Base-by-base conservation (phyloP, 805 yeast species). In the Spathaspora passalidarum region DNA sequence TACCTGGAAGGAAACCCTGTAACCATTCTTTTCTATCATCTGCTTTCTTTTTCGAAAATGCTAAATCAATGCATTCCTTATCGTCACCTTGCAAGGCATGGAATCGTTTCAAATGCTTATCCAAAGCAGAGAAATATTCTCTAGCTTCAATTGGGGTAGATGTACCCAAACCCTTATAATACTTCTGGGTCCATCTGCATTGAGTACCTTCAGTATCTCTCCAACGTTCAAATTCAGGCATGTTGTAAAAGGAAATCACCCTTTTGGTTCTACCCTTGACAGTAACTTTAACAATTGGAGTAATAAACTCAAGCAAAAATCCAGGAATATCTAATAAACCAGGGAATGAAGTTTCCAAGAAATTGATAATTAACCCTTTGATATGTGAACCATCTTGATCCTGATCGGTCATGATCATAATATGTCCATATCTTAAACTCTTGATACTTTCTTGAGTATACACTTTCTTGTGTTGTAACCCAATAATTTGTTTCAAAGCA, bases 351-450 rank as follows among this genome's bases (percentile, higher is more conserved):
- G 92, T 79, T 64, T 92, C 98, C 48, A 94, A 70, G 59, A 94
- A 94, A 63, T 94, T 94, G 59, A 94, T 94, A 47, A 94, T 80
- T 54, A 94, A 77, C 53, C 99, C 99, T 63, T 94, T 94, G 63
- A 94, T 94, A 72, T 94, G 99, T 14, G 96, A 86, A 50, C 99
- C 99, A 76, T 94, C 99, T 56, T 91, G 96, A 88, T 94, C 99
- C 69, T 94, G 99, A 86, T 94, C 99, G 5, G 99, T 90, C 98
- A 94, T 94, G 62, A 94, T 90, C 98, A 94, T 94, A 43, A 94
- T 79, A 63, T 90, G 96, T 32, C 99, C 99, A 61, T 94, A 94
- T 63, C 99, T 81, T 51, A 94, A 72, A 3, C 85, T 82, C 47
- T 79, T 79, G 13, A 86, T 73, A 52, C 83, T 85, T 17, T 82